These are phyloP conservation scores for Lentinula aciculospora DNA, from an alignment of 768 basidiomycete genomes.

Conservation along the genomic window DNA sequence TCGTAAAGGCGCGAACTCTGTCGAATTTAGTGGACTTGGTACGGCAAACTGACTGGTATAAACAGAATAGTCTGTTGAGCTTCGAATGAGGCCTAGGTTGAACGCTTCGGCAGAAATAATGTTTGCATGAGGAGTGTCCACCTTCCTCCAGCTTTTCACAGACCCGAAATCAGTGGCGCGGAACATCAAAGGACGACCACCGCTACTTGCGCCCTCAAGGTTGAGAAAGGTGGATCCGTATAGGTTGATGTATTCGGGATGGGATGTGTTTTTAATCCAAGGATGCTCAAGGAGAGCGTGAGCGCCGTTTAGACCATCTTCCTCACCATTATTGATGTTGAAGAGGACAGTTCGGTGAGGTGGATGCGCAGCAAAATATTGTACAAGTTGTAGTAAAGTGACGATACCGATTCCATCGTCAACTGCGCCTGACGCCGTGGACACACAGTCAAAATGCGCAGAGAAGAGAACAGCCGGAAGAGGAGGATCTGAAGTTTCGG, in stretches of 20 bases:
- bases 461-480: constrained; percentile 54
- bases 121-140: constrained; percentile 69
- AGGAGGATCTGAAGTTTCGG: background rate
- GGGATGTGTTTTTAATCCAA: constrained; percentile 32
- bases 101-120: constrained; percentile 68
- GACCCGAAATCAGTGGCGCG: constrained; percentile 59
- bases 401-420: constrained; percentile 75
- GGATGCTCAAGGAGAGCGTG: constrained; percentile 66
- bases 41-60: constrained; percentile 30
- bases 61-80: constrained; percentile 69
- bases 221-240: constrained; percentile 59
- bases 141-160: constrained; percentile 47
- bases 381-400: constrained; percentile 60
- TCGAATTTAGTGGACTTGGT: background rate
- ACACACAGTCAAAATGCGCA: constrained; percentile 80
- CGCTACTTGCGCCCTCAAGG: constrained; percentile 75
- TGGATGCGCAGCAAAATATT: constrained; percentile 43
- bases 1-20: constrained; percentile 37
- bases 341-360: constrained; percentile 64
- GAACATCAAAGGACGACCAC: constrained; percentile 76
- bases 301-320: constrained; percentile 71
- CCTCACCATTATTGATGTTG: constrained; percentile 85
- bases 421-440: constrained; percentile 67
- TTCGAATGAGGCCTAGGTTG: constrained; percentile 56
- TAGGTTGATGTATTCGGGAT: background rate